Evolutionary conservation across 2,329 filamentous ascomycete genomes (phyloP), one percentile per base, ranked within the genome.

Genomic region (Colletotrichum tofieldiae): DNA sequence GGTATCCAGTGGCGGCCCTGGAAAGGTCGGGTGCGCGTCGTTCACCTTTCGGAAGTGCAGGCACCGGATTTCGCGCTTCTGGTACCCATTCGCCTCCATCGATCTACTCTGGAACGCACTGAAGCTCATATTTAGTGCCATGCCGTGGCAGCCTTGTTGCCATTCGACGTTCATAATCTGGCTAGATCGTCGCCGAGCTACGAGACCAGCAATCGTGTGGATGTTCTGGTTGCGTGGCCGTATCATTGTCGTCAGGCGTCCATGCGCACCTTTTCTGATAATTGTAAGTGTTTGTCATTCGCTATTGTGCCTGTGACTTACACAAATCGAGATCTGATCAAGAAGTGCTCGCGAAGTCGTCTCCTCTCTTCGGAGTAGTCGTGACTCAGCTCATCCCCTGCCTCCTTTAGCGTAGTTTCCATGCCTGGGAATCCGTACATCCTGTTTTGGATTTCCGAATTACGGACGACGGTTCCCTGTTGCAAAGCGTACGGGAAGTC

Each of bases 141-240:
- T 49, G 20, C 43, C 47, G n/a, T 54, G 18, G 35, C 37, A 47
- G 23, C 18, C 49, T 20, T 41, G 52, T 49, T 55, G 61, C 67
- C 52, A 71, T n/a, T 73, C 72, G 18, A 72, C 35, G 16, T 68
- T 52, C 68, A 73, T 73, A 39, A 72, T 65, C 41, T 73, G 68
- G 29, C 47, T 59, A 11, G 56, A 7, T 35, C 51, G 43, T 35
- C 68, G 68, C 9, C 54, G 59, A n/a, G 41, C 29, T 8, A 26
- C n/a, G n/a, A 72, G 51, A 8, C 72, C 72, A 37, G 43, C 58
- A 41, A 72, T 58, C 1, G 18, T 58, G 12, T 71, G 63, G 18
- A 32, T 20, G 3, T 47, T 49, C 9, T 43, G 29, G 26, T 56
- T 72, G 29, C 29, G 11, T 35, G 56, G 32, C 8, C 37, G 39